A percentile compares a stretch with the other conserved stretches of the same genome.
phyloP scores from a whole-genome alignment of 768 basidiomycete genomes.

The Cyclocybe aegerita region DNA sequence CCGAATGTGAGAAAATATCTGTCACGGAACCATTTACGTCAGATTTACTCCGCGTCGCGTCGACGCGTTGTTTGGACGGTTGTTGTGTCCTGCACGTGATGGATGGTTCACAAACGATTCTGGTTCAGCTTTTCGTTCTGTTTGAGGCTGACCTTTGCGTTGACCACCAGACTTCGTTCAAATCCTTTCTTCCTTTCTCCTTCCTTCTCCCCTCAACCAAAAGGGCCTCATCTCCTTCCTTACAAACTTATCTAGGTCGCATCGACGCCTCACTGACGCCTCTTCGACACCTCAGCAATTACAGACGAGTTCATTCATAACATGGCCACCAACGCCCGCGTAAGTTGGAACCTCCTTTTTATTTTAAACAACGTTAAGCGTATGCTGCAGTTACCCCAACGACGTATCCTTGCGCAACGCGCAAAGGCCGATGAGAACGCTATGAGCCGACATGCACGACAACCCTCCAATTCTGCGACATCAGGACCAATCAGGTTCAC shows the following conservation, averaged over 20 bases:
- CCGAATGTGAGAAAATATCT: conserved; percentile 3
- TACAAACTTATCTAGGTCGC: conserved; percentile 23
- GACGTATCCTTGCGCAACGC: conserved; percentile 66
- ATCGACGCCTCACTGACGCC: conserved; percentile 4
- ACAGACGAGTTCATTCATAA: conserved; percentile 20
- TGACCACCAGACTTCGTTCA: conserved; percentile 23
- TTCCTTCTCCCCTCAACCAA: conserved; percentile 29
- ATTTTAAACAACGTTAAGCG: conserved; percentile 11
- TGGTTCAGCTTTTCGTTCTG: conserved; percentile 26
- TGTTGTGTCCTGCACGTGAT: conserved; percentile 37
- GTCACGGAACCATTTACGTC: conserved; percentile 16
- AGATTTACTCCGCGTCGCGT: conserved; percentile 28
- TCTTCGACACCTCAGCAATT: conserved; percentile 6
- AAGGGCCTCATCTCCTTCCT: not conserved
- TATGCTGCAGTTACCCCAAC: conserved; percentile 56
- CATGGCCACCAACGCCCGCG: conserved; percentile 66
- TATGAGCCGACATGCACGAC: conserved; percentile 63
- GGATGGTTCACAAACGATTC: conserved; percentile 21
- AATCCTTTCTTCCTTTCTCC: conserved; percentile 26
- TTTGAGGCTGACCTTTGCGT: conserved; percentile 37
- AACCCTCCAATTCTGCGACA: conserved; percentile 47
- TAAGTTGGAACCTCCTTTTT: conserved; percentile 31
- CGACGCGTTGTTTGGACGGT: conserved; percentile 33
- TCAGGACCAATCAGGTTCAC: conserved; percentile 51
- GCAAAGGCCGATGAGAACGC: conserved; percentile 80